These are phyloP conservation scores for Myriosclerotinia duriaeana DNA, from an alignment of 2,329 filamentous ascomycete species.

Conservation along the genomic window DNA sequence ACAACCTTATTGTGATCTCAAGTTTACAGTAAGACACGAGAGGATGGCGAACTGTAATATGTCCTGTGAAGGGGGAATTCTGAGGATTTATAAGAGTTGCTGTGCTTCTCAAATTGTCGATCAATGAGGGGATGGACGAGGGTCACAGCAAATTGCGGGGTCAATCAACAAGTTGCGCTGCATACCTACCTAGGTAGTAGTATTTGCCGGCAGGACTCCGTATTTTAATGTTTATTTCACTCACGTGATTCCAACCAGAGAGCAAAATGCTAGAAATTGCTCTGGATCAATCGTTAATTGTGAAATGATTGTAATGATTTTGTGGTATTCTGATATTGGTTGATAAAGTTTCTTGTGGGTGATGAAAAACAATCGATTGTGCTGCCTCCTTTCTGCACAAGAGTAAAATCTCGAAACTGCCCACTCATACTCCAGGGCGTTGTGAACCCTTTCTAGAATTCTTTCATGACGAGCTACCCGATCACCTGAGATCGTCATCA, in stretches of 20 bases:
- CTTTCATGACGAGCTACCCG: background rate
- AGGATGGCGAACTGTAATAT: background rate
- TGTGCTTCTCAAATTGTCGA: constrained; percentile 1
- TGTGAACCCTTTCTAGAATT: background rate
- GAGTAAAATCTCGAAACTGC: background rate
- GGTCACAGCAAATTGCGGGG: constrained; percentile 14
- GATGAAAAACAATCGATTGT: background rate
- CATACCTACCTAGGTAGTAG: background rate
- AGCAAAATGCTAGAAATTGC: background rate
- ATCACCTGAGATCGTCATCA: background rate
- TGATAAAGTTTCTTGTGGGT: background rate
- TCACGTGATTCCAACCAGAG: background rate
- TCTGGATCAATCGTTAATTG: background rate
- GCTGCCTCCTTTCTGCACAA: background rate
- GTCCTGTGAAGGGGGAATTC: background rate
- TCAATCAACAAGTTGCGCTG: background rate
- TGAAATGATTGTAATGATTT: background rate
- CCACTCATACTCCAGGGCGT: background rate
- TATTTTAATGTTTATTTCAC: background rate
- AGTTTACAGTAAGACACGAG: constrained; percentile 2
- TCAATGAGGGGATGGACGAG: constrained; percentile 15
- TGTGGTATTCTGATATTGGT: background rate
- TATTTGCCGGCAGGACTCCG: constrained; percentile 16
- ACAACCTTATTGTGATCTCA: background rate
- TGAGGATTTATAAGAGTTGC: background rate